phyloP scores from a whole-genome alignment of 106 monocot species.

The Dioscorea alata region DNA sequence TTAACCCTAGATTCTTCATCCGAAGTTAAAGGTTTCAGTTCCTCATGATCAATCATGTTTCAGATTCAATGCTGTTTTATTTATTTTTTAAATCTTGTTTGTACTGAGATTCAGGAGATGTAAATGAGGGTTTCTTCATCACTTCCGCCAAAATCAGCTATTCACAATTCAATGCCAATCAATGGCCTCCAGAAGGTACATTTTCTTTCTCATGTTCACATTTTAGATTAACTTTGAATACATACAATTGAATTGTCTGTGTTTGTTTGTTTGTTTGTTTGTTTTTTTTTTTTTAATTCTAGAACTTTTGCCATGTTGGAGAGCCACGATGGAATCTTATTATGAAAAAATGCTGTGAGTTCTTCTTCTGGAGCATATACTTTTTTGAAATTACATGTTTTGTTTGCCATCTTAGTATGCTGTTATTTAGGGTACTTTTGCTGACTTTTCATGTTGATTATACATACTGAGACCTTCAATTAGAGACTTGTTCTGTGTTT shows the following conservation, averaged over 20 bases:
- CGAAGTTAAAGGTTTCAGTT: conserved; percentile 31
- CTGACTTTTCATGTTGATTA: too few species aligned
- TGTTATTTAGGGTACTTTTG: too few species aligned
- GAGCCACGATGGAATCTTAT: conserved; percentile 52
- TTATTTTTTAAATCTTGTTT: too few species aligned
- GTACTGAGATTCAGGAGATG: conserved; percentile 43
- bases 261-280: conserved; percentile 10
- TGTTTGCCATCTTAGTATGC: too few species aligned
- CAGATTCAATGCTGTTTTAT: too few species aligned
- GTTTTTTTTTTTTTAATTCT: neutral
- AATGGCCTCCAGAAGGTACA: conserved; percentile 81
- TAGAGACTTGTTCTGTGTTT: too few species aligned
- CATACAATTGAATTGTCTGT: too few species aligned
- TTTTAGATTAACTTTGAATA: neutral
- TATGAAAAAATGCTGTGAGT: conserved; percentile 59
- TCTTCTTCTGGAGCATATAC: neutral
- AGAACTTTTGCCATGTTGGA: conserved; percentile 64
- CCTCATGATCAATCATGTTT: too few species aligned
- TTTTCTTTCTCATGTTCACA: neutral
- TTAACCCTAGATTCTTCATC: conserved; percentile 68
- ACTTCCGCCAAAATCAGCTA: conserved; percentile 28
- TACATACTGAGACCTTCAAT: too few species aligned
- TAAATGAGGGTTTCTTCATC: conserved; percentile 76
- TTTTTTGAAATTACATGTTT: too few species aligned
- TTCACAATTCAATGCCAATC: conserved; percentile 26